A percentile compares a stretch with the other conserved stretches of the same genome.
Evolutionary conservation across 192 early-diverging fungal genomes (phyloP).

Genomic region (Coemansia sp.): DNA sequence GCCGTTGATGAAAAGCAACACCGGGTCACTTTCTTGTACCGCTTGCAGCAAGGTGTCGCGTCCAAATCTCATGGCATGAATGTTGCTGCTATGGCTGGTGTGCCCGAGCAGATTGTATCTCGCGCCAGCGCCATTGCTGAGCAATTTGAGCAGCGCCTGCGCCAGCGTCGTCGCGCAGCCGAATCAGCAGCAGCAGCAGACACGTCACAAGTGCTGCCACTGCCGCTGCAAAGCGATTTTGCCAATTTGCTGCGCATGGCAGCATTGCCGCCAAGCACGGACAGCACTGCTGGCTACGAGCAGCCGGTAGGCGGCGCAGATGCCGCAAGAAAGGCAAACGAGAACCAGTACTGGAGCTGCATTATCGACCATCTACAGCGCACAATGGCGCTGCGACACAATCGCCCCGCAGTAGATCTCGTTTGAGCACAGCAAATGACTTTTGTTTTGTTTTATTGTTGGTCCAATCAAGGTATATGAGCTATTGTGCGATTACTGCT

Average conservation of each 20-base stretch:
- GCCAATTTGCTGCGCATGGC: conserved; percentile 52
- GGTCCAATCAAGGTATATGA: background rate
- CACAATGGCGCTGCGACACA: conserved; percentile 17
- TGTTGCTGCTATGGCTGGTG: conserved; percentile 94
- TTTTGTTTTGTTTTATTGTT: background rate
- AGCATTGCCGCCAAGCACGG: conserved; percentile 6
- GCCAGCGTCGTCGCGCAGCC: conserved; percentile 14
- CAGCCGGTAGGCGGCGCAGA: conserved; percentile 26
- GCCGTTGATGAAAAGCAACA: conserved; percentile 74
- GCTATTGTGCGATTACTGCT: background rate
- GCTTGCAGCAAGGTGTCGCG: conserved; percentile 78
- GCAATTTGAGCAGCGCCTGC: conserved; percentile 64
- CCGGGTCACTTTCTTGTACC: conserved; percentile 95
- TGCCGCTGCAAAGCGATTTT: conserved; percentile 52
- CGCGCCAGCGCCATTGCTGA: conserved; percentile 69
- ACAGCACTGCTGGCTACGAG: conserved; percentile 5
- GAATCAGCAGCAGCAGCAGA: conserved; percentile 1
- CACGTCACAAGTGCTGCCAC: conserved; percentile 11
- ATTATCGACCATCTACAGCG: conserved; percentile 46
- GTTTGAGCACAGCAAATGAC: conserved; percentile 1
- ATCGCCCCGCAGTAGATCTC: conserved; percentile 6
- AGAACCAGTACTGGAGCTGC: conserved; percentile 56
- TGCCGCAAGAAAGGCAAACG: conserved; percentile 25
- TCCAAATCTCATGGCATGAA: conserved; percentile 98
- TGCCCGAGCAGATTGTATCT: conserved; percentile 69